Percentiles rank a stretch among this genome's conserved stretches.
phyloP scores from a whole-genome alignment of 202 grass and related monocot species.

The Schoenoplectus triqueter region DNA sequence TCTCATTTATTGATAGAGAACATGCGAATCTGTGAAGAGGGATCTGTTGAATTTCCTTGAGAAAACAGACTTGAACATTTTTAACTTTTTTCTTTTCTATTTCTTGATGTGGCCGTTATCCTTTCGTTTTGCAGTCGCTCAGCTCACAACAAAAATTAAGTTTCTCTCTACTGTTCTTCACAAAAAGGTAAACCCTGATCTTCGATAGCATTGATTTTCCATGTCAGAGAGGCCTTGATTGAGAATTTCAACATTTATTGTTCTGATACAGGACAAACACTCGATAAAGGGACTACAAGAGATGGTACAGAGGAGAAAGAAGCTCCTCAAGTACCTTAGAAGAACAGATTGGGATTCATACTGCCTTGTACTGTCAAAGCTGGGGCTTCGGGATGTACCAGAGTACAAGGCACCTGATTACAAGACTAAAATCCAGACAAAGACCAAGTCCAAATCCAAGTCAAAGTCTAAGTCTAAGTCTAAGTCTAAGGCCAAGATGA shows the following conservation, averaged over 20 bases:
- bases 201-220: neutral
- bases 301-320: slow-evolving; percentile 97
- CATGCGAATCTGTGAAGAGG: neutral
- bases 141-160: slow-evolving; percentile 96
- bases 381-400: slow-evolving; percentile 70
- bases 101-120: neutral
- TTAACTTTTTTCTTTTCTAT: neutral
- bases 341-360: slow-evolving; percentile 98
- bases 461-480: slow-evolving; percentile 51
- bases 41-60: slow-evolving; percentile 1
- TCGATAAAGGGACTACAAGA: slow-evolving; percentile 86
- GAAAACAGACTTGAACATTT: neutral
- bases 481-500: slow-evolving; percentile 54
- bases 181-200: slow-evolving; percentile 69
- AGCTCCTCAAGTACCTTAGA: slow-evolving; percentile 86
- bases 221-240: neutral
- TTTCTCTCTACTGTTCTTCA: slow-evolving; percentile 74
- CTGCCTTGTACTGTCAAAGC: slow-evolving; percentile 75
- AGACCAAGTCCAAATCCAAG: slow-evolving; percentile 66
- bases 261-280: slow-evolving; percentile 78
- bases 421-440: slow-evolving; percentile 54
- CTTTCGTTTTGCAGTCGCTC: slow-evolving; percentile 67
- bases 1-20: neutral
- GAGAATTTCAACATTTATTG: neutral
- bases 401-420: slow-evolving; percentile 87